Base-by-base conservation (phyloP, 1,284 basidiomycete genomes). In the Pisolithus thermaeus region DNA sequence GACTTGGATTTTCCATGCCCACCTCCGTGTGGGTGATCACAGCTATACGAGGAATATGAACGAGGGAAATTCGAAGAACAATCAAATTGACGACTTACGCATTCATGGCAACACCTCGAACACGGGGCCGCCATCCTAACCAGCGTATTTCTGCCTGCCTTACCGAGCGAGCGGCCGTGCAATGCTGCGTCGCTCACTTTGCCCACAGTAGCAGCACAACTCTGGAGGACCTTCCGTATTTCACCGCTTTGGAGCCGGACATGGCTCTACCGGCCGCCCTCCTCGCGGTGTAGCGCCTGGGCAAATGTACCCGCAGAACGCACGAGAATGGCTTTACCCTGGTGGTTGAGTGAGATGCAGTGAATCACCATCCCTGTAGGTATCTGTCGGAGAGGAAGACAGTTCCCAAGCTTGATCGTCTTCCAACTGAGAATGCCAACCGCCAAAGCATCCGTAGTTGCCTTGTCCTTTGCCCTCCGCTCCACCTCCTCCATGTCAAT, bases 81-180 rank as follows among this genome's bases (percentile, higher is more conserved):
- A 46, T 20, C 11, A 3, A 36, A 1, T 28, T 20, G 44, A 58
- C 32, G 38, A 80, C 85, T 47, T 70, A 93, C 80, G 92, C 87
- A 72, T 99, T 99, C 96, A 97, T 98, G 25, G 96, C 96, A 56
- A 97, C 86, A 87, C 96, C 96, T 68, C 96, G 85, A 32, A 97
- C 93, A 57, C 83, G 83, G 3, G 96, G 96, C 61, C 89, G 73
- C 60, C 83, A 73, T 37, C 96, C 96, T 27, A 98, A 72, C 92
- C 94, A 97, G 46, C 96, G 78, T 20, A 47, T 76, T 78, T 56
- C 96, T 73, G 41, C 96, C 96, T 16, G 97, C 96, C 72, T 99
- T 99, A 40, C 94, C 96, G 42, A 98, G 72, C 46, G 77, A 82
- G 22, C 84, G 75, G 59, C 88, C 84, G 70, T 93, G 90, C 84